Evolutionary conservation across 305 asterid genomes (phyloP), one percentile per base, ranked within the genome.

Genomic region (Caryopteris hybrid): DNA sequence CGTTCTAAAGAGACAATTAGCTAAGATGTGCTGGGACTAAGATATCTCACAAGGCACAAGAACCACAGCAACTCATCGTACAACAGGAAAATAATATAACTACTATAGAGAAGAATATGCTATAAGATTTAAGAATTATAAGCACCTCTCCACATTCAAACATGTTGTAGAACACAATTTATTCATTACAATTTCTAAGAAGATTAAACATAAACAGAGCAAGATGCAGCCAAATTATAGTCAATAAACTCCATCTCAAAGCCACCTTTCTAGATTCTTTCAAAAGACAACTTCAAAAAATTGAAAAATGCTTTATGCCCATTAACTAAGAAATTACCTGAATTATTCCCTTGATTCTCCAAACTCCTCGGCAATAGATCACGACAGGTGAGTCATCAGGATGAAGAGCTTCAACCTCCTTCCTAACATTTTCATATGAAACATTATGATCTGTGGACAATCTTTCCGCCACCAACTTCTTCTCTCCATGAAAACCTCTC

Each of bases 301-400:
- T n/a, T n/a, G n/a, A n/a, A n/a, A n/a, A n/a, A n/a, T n/a, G n/a
- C n/a, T n/a, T n/a, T n/a, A n/a, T n/a, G n/a, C n/a, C 8, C 7
- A 64, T 55, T 43, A 36, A 52, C 53, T 14, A 69, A 34, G 33
- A 34, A 53, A 42, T 58, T 63, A 91, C 99, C 99, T 94, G 99
- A 79, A 94, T 94, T 31, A 94, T 94, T 63, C 99, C 99, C 75
- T 85, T 94, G 74, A 94, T 91, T 78, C 98, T 88, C 99, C 98
- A 94, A 79, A 91, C 99, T 50, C 99, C 99, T 29, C 89, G 88
- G 53, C 88, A 82, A 64, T 82, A 80, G 29, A 89, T 83, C 16
- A 94, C 99, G 11, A 94, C 69, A 43, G 88, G 79, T 6, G 85
- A 59, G 79, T 89, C 96, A 50, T 89, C 97, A 7, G 96, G 95